Conservation (phyloP, 805 yeast species). For the Kuraishia cidri region DNA sequence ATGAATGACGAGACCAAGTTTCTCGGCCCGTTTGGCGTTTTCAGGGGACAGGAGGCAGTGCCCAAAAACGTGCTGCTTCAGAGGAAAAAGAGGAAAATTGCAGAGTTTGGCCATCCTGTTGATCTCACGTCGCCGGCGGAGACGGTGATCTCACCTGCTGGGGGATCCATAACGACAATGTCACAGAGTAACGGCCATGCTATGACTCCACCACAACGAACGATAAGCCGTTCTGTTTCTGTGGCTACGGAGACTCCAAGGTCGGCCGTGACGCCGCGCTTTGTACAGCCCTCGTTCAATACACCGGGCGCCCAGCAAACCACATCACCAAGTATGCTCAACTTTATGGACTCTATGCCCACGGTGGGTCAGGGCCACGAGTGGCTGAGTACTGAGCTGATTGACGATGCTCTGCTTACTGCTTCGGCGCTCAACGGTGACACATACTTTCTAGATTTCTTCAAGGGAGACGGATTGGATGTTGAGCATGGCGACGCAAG, state of each 20-base stretch:
- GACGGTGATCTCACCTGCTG: too few species aligned
- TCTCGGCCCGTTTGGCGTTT: constrained; percentile 81
- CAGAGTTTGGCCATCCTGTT: constrained; percentile 4
- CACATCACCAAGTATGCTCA: background rate
- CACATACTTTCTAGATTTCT: constrained; percentile 46
- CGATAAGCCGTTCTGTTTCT: background rate
- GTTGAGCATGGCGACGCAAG: background rate
- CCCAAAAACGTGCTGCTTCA: too few species aligned
- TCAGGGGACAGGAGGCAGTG: constrained; percentile 34
- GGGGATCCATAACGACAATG: too few species aligned
- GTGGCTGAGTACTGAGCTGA: constrained; percentile 63
- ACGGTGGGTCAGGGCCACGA: constrained; percentile 35
- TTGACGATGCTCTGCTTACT: constrained; percentile 65
- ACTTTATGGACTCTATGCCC: constrained; percentile 2
- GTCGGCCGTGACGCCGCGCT: too few species aligned
- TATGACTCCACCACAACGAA: too few species aligned
- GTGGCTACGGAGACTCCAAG: too few species aligned
- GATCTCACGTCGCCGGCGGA: background rate
- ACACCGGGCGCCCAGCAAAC: background rate
- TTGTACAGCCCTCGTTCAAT: background rate
- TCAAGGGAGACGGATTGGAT: constrained; percentile 14
- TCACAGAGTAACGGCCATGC: too few species aligned
- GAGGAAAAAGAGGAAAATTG: constrained; percentile 7
- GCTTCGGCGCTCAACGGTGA: constrained; percentile 65
- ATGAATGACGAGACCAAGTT: constrained; percentile 28